Evolutionary conservation across 129 eudicot species (phyloP).

Genomic region (Chrysanthemum makinoi): DNA sequence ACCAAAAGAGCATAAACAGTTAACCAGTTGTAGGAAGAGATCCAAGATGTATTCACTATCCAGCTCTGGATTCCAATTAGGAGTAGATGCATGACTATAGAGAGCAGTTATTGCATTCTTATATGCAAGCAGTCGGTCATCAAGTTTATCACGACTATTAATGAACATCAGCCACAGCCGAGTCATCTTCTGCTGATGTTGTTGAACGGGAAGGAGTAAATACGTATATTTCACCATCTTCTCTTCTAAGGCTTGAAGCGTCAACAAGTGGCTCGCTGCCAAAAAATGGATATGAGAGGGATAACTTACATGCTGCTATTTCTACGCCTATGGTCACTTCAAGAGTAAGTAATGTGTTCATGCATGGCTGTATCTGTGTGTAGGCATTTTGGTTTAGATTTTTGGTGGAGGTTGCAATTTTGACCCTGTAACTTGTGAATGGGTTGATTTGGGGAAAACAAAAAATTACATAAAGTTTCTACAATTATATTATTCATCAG

Average conservation of each 20-base stretch:
- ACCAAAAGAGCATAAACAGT: constrained; percentile 59
- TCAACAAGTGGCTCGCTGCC: constrained; percentile 25
- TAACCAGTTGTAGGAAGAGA: constrained; percentile 59
- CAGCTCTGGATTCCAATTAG: constrained; percentile 26
- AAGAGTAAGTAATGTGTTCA: constrained; percentile 34
- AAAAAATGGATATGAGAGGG: constrained; percentile 31
- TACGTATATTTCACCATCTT: constrained; percentile 12
- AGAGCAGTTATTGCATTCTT: constrained; percentile 49
- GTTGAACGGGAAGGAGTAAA: constrained; percentile 31
- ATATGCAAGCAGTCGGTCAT: constrained; percentile 51
- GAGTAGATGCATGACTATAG: constrained; percentile 39
- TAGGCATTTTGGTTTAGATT: not conserved
- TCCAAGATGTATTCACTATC: constrained; percentile 64
- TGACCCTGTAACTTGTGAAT: not conserved
- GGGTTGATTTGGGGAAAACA: not conserved
- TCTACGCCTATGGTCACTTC: constrained; percentile 46
- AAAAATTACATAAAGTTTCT: not conserved
- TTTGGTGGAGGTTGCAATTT: not conserved
- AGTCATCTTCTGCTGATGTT: constrained; percentile 30
- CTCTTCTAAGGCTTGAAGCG: constrained; percentile 22
- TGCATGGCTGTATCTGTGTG: not conserved
- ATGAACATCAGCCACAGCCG: constrained; percentile 78
- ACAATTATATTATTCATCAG: too few species aligned
- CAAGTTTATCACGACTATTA: constrained; percentile 53
- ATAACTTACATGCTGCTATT: constrained; percentile 23